Evolutionary conservation across 2,329 filamentous ascomycete species (phyloP).

Genomic region (Dothideomycetes sp.): DNA sequence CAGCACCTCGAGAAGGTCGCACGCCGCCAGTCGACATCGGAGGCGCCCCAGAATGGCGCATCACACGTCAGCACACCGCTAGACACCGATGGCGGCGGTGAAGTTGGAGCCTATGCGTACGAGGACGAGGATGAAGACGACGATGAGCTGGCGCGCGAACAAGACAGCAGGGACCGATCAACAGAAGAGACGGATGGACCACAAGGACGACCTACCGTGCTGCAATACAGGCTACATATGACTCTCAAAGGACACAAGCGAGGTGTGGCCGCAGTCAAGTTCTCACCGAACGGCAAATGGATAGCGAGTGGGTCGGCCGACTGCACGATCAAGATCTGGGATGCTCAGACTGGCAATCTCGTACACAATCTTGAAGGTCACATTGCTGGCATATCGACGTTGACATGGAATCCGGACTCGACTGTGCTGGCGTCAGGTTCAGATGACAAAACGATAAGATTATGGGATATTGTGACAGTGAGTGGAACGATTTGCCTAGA

Average conservation of each 20-base stretch:
- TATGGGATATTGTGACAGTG: constrained; percentile 65
- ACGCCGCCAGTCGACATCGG: neutral
- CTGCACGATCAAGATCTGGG: constrained; percentile 85
- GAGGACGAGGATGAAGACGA: constrained; percentile 8
- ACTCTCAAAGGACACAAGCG: constrained; percentile 67
- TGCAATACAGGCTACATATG: constrained; percentile 60
- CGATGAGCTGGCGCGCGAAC: neutral
- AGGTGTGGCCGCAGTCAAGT: constrained; percentile 73
- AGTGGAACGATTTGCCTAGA: constrained; percentile 6
- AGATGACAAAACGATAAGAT: constrained; percentile 88
- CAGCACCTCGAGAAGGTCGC: neutral
- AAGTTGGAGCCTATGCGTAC: constrained; percentile 7
- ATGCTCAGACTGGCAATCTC: constrained; percentile 63
- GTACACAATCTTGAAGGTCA: constrained; percentile 88
- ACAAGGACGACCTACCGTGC: constrained; percentile 13
- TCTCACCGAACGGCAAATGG: constrained; percentile 82
- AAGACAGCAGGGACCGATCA: neutral
- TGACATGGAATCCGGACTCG: constrained; percentile 90
- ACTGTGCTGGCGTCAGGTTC: constrained; percentile 80
- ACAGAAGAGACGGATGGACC: neutral
- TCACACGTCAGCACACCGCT: neutral
- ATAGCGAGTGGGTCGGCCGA: constrained; percentile 88
- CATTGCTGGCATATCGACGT: constrained; percentile 79
- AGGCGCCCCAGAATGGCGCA: neutral
- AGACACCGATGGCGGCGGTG: constrained; percentile 3